Conservation (phyloP, 148 eudicot species). For the Spergularia bocconei region DNA sequence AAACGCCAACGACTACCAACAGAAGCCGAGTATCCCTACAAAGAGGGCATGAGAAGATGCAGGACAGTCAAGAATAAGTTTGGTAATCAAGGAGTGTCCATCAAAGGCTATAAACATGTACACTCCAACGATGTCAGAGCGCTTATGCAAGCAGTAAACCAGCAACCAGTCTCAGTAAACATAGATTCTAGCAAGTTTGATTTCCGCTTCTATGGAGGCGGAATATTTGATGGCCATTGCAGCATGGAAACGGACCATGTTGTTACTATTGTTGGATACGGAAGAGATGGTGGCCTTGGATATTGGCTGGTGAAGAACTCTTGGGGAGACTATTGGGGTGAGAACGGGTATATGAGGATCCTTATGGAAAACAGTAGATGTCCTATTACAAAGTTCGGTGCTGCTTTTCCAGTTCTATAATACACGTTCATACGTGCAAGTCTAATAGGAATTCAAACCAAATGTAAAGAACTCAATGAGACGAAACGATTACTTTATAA, state of each 20-base stretch:
- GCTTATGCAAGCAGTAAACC: conserved; percentile 28
- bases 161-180: conserved; percentile 32
- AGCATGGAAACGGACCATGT: conserved; percentile 20
- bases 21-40: conserved; percentile 39
- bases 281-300: not conserved
- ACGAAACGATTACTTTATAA: too few species aligned
- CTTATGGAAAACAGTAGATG: conserved; percentile 21
- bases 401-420: conserved; percentile 23
- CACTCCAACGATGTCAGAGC: conserved; percentile 21
- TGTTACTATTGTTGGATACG: conserved; percentile 32
- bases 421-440: too few species aligned
- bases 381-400: conserved; percentile 20
- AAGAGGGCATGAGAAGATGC: conserved; percentile 8
- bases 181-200: conserved; percentile 19
- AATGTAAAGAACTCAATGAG: too few species aligned
- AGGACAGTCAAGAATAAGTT: not conserved
- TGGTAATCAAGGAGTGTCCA: not conserved
- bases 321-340: conserved; percentile 41
- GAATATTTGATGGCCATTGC: conserved; percentile 29
- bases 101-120: conserved; percentile 23
- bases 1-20: conserved; percentile 35
- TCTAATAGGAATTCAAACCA: too few species aligned
- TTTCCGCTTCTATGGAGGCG: conserved; percentile 18
- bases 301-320: conserved; percentile 40
- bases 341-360: conserved; percentile 32